Percentiles rank a stretch among this genome's conserved stretches.
phyloP scores from a whole-genome alignment of 352 stramenopile species.

The Pseudoperonospora humuli region DNA sequence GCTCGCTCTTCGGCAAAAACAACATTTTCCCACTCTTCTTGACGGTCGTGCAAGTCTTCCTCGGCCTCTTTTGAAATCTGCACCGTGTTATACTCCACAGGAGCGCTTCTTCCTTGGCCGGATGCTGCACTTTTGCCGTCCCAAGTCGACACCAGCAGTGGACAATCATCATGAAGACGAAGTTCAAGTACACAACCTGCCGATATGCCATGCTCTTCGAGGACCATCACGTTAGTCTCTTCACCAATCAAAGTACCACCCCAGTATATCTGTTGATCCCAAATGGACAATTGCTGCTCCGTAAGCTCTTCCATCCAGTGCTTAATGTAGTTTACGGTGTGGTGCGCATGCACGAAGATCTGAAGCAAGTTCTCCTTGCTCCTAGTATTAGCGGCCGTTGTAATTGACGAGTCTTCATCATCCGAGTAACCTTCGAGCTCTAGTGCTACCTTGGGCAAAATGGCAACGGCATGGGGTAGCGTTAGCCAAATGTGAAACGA shows the following conservation, averaged over 20 bases:
- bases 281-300: slow-evolving; percentile 71
- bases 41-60: slow-evolving; percentile 63
- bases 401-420: slow-evolving; percentile 16
- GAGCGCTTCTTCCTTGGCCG: slow-evolving; percentile 13
- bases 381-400: neutral
- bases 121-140: slow-evolving; percentile 38
- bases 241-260: slow-evolving; percentile 69
- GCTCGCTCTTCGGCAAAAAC: slow-evolving; percentile 46
- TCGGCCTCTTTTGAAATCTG: slow-evolving; percentile 79
- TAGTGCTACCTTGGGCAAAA: slow-evolving; percentile 53
- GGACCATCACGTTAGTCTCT: slow-evolving; percentile 60
- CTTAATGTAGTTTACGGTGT: slow-evolving; percentile 80
- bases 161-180: slow-evolving; percentile 69
- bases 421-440: slow-evolving; percentile 47
- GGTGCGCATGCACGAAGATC: slow-evolving; percentile 49
- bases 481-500: slow-evolving; percentile 65
- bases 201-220: slow-evolving; percentile 64
- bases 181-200: slow-evolving; percentile 61
- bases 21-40: slow-evolving; percentile 61
- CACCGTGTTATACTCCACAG: slow-evolving; percentile 67
- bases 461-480: slow-evolving; percentile 48
- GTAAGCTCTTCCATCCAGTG: slow-evolving; percentile 77
- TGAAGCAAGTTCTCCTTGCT: slow-evolving; percentile 34
- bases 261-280: slow-evolving; percentile 77
- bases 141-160: slow-evolving; percentile 59